These are phyloP conservation scores for Coemansia nantahalensis DNA, from an alignment of 192 early-diverging fungal genomes.

Conservation along the genomic window DNA sequence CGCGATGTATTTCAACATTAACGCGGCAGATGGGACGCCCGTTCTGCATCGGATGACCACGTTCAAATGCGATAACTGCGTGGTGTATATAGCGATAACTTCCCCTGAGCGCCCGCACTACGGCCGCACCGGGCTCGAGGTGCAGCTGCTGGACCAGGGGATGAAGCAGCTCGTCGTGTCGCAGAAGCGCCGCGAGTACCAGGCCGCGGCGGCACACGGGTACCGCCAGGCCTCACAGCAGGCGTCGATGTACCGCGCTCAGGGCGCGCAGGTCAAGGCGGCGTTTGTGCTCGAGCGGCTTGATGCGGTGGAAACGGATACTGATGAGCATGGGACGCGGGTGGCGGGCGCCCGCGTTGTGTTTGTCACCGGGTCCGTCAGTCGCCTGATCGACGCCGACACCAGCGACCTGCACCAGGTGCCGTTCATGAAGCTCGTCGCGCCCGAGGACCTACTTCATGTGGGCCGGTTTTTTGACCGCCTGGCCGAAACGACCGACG, in stretches of 20 bases:
- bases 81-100: constrained; percentile 22
- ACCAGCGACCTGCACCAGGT: constrained; percentile 23
- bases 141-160: constrained; percentile 40
- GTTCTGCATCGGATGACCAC: constrained; percentile 34
- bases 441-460: constrained; percentile 34
- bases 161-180: constrained; percentile 29
- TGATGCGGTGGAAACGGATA: constrained; percentile 1
- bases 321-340: constrained; percentile 3
- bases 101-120: constrained; percentile 34
- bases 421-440: constrained; percentile 40
- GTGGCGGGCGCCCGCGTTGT: constrained; percentile 20
- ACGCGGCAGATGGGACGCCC: constrained; percentile 9
- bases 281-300: constrained; percentile 41
- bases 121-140: constrained; percentile 24
- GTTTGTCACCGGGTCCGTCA: constrained; percentile 37
- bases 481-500: constrained; percentile 22
- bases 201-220: no score
- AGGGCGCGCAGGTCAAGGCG: constrained; percentile 18
- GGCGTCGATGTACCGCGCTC: constrained; percentile 27
- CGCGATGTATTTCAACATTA: constrained; percentile 42
- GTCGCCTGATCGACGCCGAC: constrained; percentile 32
- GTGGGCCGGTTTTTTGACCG: constrained; percentile 35
- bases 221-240: no score
- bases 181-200: constrained; percentile 1
- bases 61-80: constrained; percentile 41